Base-by-base conservation (phyloP, 1,139 yeast genomes). In the Yamadazyma aaseri region DNA sequence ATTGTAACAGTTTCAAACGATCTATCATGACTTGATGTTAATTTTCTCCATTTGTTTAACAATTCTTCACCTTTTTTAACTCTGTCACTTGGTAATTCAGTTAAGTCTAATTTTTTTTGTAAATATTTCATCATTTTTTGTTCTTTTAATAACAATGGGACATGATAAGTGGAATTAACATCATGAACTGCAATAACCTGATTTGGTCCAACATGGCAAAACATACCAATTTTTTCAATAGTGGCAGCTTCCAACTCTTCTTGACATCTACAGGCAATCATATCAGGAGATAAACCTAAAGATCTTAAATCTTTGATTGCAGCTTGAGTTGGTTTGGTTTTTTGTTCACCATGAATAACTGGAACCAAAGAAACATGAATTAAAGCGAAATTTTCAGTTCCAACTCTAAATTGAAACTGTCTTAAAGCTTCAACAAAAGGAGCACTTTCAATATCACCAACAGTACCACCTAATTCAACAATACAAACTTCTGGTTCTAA, bases 311-410 rank as follows among this genome's bases (percentile, higher is more conserved):
- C 98, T 61, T 89, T 87, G 55, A 94, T 86, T 29, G 99, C 99
- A 42, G 97, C 98, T 69, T 92, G 99, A 8, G 99, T 92, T 39
- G 99, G 99, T 67, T 92, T 92, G 32, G 99, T 92, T 74, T 92
- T 92, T 66, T 92, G 96, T 70, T 92, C 99, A 41, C 97, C 98
- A 49, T 89, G 95, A 53, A 92, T 92, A 34, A 92, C 97, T 26
- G 97, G 97, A 29, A 92, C 97, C 49, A 92, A 74, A 31, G 97
- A 90, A 38, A 92, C 99, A 53, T 92, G 99, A 53, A 92, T 87
- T 58, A 94, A 74, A 12, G 97, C 96, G 65, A 94, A 92, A 68
- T 86, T 92, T 43, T 86, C 96, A 42, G 73, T 68, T 15, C 98
- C 98, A 45, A 90, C 97, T 58, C 96, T 80, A 69, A 92, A 92